Evolutionary conservation across 129 eudicot species (phyloP), one percentile per base, ranked within the genome.

Genomic region (Oenanthe sinensis): DNA sequence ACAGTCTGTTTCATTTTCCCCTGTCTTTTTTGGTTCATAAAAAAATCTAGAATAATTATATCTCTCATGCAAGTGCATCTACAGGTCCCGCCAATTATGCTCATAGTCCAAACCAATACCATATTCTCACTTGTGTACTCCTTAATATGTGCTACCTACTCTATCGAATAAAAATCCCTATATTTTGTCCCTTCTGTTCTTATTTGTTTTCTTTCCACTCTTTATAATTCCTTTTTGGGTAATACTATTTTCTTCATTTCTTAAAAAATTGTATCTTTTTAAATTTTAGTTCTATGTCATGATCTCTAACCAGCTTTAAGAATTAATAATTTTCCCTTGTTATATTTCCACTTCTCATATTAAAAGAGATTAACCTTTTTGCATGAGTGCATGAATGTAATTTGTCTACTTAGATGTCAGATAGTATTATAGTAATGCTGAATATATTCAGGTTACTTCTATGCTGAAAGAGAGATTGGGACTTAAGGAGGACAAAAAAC

Each of bases 381-480:
- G 52, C 20, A 77, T 1, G 43, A 20, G 24, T 77, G 52, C 28
- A 5, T 20, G 7, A 60, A 10, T 26, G 47, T 11, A 12, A 77
- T 40, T 62, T 46, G 8, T 62, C 9, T n/a, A 77, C 13, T 78
- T 37, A 84, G 71, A 82, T 55, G 22, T 74, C 24, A 71, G 71
- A 83, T 77, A 71, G 86, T 81, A 85, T 69, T 71, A 83, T 77
- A 71, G 84, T 81, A 85, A 74, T 71, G 80, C 71, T 78, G 55
- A 62, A 58, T 80, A 71, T 84, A 80, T 83, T 77, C 92, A 95
- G 98, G 94, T 95, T 75, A 84, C 69, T n/a, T 89, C 96, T 62
- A 85, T 89, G 91, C 75, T 94, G 78, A 94, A 94, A 88, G 88
- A 81, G 79, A 90, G 87, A 54, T 44, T 94, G 81, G 89, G 87